Evolutionary conservation across 2,329 filamentous ascomycete genomes (phyloP), one percentile per base, ranked within the genome.

Genomic region (Beauveria rudraprayagi): DNA sequence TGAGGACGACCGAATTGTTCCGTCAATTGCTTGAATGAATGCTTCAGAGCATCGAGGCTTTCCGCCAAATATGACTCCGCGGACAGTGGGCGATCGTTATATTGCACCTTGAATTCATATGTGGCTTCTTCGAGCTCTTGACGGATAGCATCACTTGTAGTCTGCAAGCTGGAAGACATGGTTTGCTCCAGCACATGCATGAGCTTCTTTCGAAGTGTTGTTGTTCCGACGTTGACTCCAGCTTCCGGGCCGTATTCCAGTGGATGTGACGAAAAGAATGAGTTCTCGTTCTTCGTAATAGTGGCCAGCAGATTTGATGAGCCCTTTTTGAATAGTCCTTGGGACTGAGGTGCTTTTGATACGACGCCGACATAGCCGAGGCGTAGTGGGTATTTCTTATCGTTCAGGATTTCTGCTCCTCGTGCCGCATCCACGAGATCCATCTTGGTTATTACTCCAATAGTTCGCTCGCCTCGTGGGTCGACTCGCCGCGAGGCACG

Each of bases 381-480:
- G n/a, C 94, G 84, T 34, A 99, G 80, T 46, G 94, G 93, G 70
- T 99, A 99, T 72, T 97, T 96, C 70, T 86, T 88, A 72, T 99
- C 93, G 28, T 82, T 87, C 22, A 99, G 79, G 37, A 99, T 91
- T 41, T 84, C 81, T 16, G 85, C 83, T 34, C 92, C 94, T 62
- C 93, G 86, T 8, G 80, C 78, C 3, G 94, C 83, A 67, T 97
- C 93, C 8, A 99, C 92, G 24, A 99, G 81, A 69, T 99, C 94
- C 93, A 99, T 97, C 77, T 99, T 99, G 3, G 94, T 99, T 47
- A 99, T 88, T n/a, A 99, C 94, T 50, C 94, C 94, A 70, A 99
- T 99, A 0, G 94, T 99, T 64, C 94, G 84, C 76, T 99, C 94
- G 60, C 94, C 94, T 63, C 94, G 83, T 1, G 94, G 94, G 69